Evolutionary conservation across 73 alveolate genomes (phyloP).

Genomic region (Urostyla sp.): DNA sequence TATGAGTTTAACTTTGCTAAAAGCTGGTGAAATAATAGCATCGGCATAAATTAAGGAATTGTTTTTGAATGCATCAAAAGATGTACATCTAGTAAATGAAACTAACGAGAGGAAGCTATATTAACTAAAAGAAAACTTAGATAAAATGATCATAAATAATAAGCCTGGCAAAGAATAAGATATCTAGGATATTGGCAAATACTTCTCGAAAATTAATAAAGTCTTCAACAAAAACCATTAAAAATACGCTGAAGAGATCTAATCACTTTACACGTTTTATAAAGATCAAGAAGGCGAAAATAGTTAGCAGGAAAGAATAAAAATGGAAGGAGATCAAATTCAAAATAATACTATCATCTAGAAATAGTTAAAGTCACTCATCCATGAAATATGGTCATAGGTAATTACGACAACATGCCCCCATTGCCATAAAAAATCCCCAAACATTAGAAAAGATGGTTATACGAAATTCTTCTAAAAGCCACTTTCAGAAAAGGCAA

Average conservation of each 20-base stretch:
- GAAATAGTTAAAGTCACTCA: constrained; percentile 33
- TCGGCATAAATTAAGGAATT: constrained; percentile 35
- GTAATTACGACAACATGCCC: constrained; percentile 71
- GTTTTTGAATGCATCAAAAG: constrained; percentile 37
- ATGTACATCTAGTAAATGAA: not conserved
- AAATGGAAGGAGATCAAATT: not conserved
- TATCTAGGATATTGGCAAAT: constrained; percentile 1
- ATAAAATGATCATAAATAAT: constrained; percentile 10
- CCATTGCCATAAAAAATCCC: constrained; percentile 72
- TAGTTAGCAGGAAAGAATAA: constrained; percentile 42
- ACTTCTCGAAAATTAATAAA: not conserved
- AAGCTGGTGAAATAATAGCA: constrained; percentile 58
- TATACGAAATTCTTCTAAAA: constrained; percentile 65
- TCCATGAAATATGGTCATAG: constrained; percentile 48
- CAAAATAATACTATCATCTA: constrained; percentile 18
- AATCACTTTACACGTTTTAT: too few relatives aligned
- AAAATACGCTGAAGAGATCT: too few relatives aligned
- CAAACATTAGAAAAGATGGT: constrained; percentile 76
- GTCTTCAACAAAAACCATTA: constrained; percentile 22
- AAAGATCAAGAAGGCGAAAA: not conserved
- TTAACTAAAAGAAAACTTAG: not conserved
- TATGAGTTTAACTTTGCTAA: constrained; percentile 53
- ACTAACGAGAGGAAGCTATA: constrained; percentile 25
- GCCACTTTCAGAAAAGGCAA: constrained; percentile 64
- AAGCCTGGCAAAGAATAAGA: constrained; percentile 9